These are phyloP conservation scores for Fusarium foetens DNA, from an alignment of 2,329 filamentous ascomycete species.

Conservation along the genomic window DNA sequence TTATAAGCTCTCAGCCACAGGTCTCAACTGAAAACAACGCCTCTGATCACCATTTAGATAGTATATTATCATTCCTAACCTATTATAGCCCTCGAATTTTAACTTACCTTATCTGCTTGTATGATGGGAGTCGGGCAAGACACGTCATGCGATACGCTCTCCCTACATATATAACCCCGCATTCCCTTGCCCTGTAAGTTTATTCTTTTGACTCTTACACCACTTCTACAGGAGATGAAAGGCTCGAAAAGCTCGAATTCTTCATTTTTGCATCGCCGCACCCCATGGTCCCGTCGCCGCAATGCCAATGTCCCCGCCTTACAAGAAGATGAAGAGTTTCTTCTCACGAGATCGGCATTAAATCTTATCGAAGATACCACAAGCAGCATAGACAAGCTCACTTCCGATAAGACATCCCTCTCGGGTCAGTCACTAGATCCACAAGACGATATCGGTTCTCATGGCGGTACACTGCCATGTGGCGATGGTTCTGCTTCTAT, in stretches of 20 bases:
- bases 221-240: neutral
- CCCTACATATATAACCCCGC: too few species aligned
- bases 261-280: neutral
- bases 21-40: too few species aligned
- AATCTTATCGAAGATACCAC: neutral
- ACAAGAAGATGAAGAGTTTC: neutral
- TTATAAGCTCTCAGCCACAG: too few species aligned
- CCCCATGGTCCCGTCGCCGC: neutral
- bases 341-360: neutral
- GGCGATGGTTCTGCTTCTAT: neutral
- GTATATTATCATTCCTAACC: too few species aligned
- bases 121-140: too few species aligned
- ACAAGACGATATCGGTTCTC: fast-evolving
- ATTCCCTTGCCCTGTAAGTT: too few species aligned
- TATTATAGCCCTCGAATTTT: too few species aligned
- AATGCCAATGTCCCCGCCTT: neutral
- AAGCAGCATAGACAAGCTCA: neutral
- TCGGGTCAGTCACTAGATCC: neutral
- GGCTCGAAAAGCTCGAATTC: neutral
- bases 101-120: too few species aligned
- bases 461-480: neutral
- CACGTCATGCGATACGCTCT: too few species aligned
- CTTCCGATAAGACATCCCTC: neutral
- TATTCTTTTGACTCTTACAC: neutral
- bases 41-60: too few species aligned